A percentile compares a stretch with the other conserved stretches of the same genome.
Evolutionary conservation across 179 eudicot genomes (phyloP).

Genomic region (Patellifolia procumbens): DNA sequence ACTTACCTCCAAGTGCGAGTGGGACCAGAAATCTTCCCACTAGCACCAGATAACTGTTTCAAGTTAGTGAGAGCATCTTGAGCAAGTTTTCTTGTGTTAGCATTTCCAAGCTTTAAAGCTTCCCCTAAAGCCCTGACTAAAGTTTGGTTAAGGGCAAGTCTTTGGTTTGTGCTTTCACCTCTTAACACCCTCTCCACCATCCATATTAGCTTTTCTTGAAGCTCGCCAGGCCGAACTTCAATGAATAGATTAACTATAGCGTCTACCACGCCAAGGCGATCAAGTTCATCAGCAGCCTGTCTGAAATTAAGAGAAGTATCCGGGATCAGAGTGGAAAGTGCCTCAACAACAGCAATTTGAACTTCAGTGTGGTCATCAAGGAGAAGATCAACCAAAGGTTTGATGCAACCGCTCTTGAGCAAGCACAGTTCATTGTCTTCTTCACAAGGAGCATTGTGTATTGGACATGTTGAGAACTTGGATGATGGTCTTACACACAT

Average conservation of each 20-base stretch:
- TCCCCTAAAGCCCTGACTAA: slow-evolving; percentile 63
- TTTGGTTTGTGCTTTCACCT: slow-evolving; percentile 43
- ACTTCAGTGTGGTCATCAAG: slow-evolving; percentile 44
- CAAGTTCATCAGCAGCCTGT: slow-evolving; percentile 53
- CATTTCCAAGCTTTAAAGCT: slow-evolving; percentile 58
- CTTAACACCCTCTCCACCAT: slow-evolving; percentile 56
- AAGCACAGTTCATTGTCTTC: slow-evolving; percentile 56
- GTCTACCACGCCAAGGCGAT: slow-evolving; percentile 49
- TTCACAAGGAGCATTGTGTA: slow-evolving; percentile 57
- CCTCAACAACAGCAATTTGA: slow-evolving; percentile 55
- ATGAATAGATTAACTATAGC: slow-evolving; percentile 45
- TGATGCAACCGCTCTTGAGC: slow-evolving; percentile 51
- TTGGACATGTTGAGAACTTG: slow-evolving; percentile 44
- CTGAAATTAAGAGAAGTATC: slow-evolving; percentile 36
- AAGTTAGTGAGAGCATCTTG: slow-evolving; percentile 64
- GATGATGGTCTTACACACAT: slow-evolving; percentile 45
- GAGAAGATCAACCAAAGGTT: slow-evolving; percentile 51
- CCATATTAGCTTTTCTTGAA: slow-evolving; percentile 62
- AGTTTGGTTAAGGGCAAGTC: slow-evolving; percentile 43
- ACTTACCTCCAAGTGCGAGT: slow-evolving; percentile 37
- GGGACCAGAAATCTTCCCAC: slow-evolving; percentile 52
- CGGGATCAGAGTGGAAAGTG: slow-evolving; percentile 55
- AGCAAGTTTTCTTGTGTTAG: slow-evolving; percentile 49
- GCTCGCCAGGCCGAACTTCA: slow-evolving; percentile 55
- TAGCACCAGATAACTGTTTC: slow-evolving; percentile 60